Conservation (phyloP, 257 asterid genomes). For the Salvia splendens region DNA sequence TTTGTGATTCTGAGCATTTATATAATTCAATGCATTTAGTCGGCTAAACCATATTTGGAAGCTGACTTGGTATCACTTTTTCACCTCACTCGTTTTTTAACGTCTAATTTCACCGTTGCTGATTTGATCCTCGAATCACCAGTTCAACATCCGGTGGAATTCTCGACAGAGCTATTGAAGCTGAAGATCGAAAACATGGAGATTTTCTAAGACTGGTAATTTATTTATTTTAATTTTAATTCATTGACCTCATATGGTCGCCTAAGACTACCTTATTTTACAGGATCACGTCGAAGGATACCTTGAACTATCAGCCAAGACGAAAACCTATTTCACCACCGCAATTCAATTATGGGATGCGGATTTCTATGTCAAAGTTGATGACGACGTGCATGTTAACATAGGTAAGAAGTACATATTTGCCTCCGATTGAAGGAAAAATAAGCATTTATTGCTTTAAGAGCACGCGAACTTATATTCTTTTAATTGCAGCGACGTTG, state of each 20-base stretch:
- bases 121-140: conserved; percentile 26
- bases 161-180: conserved; percentile 91
- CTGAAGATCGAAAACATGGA: conserved; percentile 82
- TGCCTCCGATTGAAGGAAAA: not conserved
- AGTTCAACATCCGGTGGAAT: conserved; percentile 92
- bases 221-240: not conserved
- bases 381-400: conserved; percentile 89
- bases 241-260: not conserved
- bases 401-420: conserved; percentile 49
- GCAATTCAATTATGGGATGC: conserved; percentile 90
- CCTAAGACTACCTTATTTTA: conserved; percentile 9
- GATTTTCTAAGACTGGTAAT: conserved; percentile 83
- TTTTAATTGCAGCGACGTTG: conserved; percentile 59
- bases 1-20: conserved; percentile 11
- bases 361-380: conserved; percentile 88
- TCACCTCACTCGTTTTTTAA: not conserved
- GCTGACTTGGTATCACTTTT: not conserved
- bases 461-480: not conserved
- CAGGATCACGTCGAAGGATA: conserved; percentile 93
- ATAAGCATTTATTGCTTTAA: not conserved
- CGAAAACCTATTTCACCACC: conserved; percentile 74
- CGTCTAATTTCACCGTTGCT: conserved; percentile 19
- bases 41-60: not conserved
- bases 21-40: not conserved
- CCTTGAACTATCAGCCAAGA: conserved; percentile 88